Conservation (phyloP, 768 basidiomycete species). For the Dacryopinax primogenitus region DNA sequence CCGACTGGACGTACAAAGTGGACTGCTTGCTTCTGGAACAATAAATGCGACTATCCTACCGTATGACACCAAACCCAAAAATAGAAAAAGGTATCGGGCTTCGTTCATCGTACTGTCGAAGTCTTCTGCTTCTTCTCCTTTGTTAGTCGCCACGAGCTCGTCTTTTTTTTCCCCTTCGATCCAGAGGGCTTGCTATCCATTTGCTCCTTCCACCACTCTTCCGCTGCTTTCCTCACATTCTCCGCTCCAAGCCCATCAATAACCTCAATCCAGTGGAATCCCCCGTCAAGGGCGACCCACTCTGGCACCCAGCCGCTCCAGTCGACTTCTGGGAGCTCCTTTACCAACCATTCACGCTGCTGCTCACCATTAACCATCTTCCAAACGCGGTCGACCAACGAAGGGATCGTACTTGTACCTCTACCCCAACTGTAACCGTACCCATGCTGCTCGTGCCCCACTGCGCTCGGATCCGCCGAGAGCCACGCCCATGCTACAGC, state of each 20-base stretch:
- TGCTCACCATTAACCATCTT: constrained; percentile 29
- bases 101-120: constrained; percentile 5
- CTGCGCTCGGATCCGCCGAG: constrained; percentile 13
- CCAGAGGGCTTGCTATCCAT: neutral
- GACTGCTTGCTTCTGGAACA: neutral
- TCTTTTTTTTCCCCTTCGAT: neutral
- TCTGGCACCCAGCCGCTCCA: constrained; percentile 8
- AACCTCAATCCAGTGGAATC: constrained; percentile 8
- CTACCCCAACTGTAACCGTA: neutral
- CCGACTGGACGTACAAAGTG: too few species aligned
- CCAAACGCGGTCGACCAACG: constrained; percentile 7
- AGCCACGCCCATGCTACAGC: constrained; percentile 15
- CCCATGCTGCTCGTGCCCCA: constrained; percentile 4
- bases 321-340: neutral
- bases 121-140: neutral
- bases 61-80: neutral
- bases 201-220: constrained; percentile 14
- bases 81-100: neutral
- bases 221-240: constrained; percentile 8
- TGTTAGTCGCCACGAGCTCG: neutral
- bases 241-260: constrained; percentile 13
- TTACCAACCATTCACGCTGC: constrained; percentile 23
- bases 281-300: constrained; percentile 13
- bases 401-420: neutral
- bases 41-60: neutral